phyloP scores from a whole-genome alignment of 2,329 filamentous ascomycete species.

The Grosmannia clavigera region DNA sequence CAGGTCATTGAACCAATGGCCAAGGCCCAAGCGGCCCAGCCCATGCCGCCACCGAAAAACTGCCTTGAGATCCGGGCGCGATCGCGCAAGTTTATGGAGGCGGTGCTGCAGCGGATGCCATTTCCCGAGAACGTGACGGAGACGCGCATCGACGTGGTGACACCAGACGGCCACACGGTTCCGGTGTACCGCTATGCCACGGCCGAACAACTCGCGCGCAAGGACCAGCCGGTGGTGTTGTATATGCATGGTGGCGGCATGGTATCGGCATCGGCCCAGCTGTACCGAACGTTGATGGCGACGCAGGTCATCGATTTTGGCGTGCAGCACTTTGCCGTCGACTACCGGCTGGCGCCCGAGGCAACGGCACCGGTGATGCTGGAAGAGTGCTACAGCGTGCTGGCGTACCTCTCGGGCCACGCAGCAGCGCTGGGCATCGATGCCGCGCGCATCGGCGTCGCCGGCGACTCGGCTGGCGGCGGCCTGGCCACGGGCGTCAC shows the following conservation, averaged over 20 bases:
- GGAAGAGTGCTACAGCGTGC: constrained; percentile 23
- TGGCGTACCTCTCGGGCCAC: constrained; percentile 22
- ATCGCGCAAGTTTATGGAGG: too few species aligned
- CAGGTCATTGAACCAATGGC: too few species aligned
- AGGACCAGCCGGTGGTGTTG: constrained; percentile 3
- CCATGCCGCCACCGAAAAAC: too few species aligned
- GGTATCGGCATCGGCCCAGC: constrained; percentile 12
- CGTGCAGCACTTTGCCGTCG: constrained; percentile 22
- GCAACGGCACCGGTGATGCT: constrained; percentile 30
- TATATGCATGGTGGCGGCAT: constrained; percentile 19
- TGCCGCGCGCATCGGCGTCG: constrained; percentile 14
- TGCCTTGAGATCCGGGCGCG: too few species aligned
- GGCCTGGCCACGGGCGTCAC: constrained; percentile 16
- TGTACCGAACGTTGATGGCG: constrained; percentile 10
- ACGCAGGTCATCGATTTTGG: not conserved
- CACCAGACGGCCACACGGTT: too few species aligned
- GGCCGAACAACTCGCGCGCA: too few species aligned
- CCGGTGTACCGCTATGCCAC: too few species aligned
- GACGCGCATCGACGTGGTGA: too few species aligned
- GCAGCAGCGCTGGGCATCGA: constrained; percentile 14
- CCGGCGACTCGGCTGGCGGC: constrained; percentile 18
- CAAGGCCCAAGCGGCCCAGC: too few species aligned
- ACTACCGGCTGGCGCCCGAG: constrained; percentile 38
- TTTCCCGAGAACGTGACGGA: too few species aligned
- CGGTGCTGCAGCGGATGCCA: too few species aligned